phyloP scores from a whole-genome alignment of 2,329 filamentous ascomycete species.

The Alternaria postmessia region DNA sequence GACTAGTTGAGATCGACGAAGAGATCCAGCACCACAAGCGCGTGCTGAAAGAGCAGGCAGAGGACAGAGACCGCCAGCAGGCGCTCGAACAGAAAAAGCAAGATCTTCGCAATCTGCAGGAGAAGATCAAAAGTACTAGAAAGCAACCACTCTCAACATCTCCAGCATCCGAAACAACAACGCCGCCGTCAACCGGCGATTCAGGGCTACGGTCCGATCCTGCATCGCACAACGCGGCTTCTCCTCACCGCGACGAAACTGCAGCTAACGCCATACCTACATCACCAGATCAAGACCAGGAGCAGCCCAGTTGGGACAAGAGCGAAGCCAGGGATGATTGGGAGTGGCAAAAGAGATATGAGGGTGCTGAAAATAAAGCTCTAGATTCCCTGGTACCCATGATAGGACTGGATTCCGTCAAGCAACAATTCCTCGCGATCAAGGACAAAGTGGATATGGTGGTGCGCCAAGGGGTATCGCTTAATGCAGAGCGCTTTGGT shows the following conservation, averaged over 20 bases:
- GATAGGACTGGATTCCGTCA: slow-evolving; percentile 72
- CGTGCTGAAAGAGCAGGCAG: slow-evolving; percentile 52
- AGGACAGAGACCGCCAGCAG: slow-evolving; percentile 57
- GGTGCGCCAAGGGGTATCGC: slow-evolving; percentile 64
- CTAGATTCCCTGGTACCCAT: slow-evolving; percentile 73
- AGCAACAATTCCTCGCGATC: slow-evolving; percentile 67
- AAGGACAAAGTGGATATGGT: slow-evolving; percentile 70
- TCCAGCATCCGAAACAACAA: neutral
- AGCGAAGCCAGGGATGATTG: slow-evolving; percentile 62
- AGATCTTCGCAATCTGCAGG: slow-evolving; percentile 56
- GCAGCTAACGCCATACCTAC: neutral
- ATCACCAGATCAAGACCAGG: slow-evolving; percentile 1
- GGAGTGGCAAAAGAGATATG: slow-evolving; percentile 65
- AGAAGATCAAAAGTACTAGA: slow-evolving; percentile 9
- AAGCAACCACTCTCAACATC: slow-evolving; percentile 2
- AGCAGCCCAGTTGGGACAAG: slow-evolving; percentile 20
- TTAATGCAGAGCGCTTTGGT: slow-evolving; percentile 68
- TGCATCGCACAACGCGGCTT: neutral
- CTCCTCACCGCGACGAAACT: neutral
- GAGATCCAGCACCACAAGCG: slow-evolving; percentile 61
- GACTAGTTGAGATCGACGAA: slow-evolving; percentile 62
- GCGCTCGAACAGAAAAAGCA: slow-evolving; percentile 57
- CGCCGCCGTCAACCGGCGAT: neutral
- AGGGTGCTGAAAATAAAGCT: slow-evolving; percentile 60
- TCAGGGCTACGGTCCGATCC: neutral